phyloP scores from a whole-genome alignment of 139 green algal species.

The Chlamydomonas asymmetrica region DNA sequence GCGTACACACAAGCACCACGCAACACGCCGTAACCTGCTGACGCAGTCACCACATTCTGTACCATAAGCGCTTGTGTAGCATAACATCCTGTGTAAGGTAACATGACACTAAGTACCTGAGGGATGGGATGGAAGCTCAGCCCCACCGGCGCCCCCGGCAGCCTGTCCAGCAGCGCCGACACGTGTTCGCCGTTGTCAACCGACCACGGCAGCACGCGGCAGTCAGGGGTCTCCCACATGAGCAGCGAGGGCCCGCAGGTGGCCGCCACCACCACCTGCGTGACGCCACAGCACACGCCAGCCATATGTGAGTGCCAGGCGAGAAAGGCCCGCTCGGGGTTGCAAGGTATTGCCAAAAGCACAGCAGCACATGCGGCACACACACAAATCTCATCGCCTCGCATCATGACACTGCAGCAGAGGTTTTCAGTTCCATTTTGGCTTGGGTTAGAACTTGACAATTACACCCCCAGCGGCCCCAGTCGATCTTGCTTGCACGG shows the following conservation, averaged over 20 bases:
- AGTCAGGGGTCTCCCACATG: slow-evolving; percentile 28
- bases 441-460: too few relatives aligned
- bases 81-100: too few relatives aligned
- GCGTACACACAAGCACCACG: too few relatives aligned
- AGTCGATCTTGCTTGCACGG: background rate
- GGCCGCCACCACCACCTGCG: slow-evolving; percentile 28
- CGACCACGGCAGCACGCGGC: slow-evolving; percentile 11
- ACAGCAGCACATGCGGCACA: background rate
- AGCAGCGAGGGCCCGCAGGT: slow-evolving; percentile 21
- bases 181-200: slow-evolving; percentile 20
- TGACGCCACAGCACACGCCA: too few relatives aligned
- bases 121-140: slow-evolving; percentile 20
- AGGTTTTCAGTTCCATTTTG: too few relatives aligned
- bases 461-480: background rate
- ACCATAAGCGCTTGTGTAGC: too few relatives aligned
- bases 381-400: too few relatives aligned
- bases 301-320: slow-evolving; percentile 42
- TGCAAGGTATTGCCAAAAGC: slow-evolving; percentile 4
- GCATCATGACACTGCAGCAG: too few relatives aligned
- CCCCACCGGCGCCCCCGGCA: slow-evolving; percentile 27
- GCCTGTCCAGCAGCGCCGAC: slow-evolving; percentile 23
- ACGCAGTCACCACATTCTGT: too few relatives aligned
- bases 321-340: slow-evolving; percentile 7
- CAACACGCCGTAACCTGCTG: too few relatives aligned
- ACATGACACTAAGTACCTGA: too few relatives aligned